Conservation (phyloP, 1,139 yeast genomes). For the Yamadazyma triangularis region DNA sequence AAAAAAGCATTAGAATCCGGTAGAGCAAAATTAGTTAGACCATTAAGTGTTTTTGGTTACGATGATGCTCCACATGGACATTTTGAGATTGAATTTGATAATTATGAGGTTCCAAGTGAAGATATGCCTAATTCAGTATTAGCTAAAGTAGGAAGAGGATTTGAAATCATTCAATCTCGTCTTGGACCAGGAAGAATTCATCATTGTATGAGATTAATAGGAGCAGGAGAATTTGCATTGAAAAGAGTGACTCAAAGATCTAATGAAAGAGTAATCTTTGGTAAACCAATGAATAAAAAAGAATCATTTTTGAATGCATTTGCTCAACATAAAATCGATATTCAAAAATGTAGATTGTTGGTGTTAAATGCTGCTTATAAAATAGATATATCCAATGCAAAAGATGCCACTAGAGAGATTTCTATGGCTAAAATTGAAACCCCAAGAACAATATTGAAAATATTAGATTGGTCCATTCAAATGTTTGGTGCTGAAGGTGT, state of each 20-base stretch:
- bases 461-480: conserved; percentile 67
- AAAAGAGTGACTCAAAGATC: conserved; percentile 52
- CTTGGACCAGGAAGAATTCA: conserved; percentile 73
- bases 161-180: conserved; percentile 65
- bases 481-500: conserved; percentile 70
- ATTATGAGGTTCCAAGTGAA: conserved; percentile 45
- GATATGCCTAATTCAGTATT: conserved; percentile 37
- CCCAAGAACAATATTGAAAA: conserved; percentile 51
- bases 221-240: conserved; percentile 62
- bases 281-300: conserved; percentile 49
- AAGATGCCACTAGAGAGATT: conserved; percentile 54
- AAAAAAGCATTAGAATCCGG: conserved; percentile 51
- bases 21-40: conserved; percentile 47
- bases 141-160: conserved; percentile 57
- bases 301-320: conserved; percentile 49
- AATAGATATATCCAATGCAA: conserved; percentile 55
- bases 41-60: conserved; percentile 56
- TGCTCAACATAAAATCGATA: conserved; percentile 57
- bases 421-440: conserved; percentile 69
- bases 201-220: conserved; percentile 70
- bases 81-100: conserved; percentile 53
- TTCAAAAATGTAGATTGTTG: conserved; percentile 53
- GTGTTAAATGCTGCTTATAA: conserved; percentile 65
- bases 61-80: conserved; percentile 79
- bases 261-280: conserved; percentile 52